Base-by-base conservation (phyloP, 306 rosid genomes). In the Cotoneaster glaucophyllus region DNA sequence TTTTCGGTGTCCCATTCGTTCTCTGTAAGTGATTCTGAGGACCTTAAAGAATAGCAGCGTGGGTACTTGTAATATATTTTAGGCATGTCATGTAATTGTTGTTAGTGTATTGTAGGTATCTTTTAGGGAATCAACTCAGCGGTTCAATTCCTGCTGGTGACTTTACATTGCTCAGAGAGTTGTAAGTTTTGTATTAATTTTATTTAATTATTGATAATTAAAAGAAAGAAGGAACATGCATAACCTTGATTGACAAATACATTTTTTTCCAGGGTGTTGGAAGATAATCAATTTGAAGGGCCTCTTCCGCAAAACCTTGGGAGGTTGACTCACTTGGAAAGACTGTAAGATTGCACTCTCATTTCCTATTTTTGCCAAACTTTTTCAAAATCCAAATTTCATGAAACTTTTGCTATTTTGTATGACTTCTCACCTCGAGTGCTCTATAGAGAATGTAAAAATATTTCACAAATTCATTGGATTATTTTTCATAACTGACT, bases 61-160 rank as follows among this genome's bases (percentile, higher is more conserved):
- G 24, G 61, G 66, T 59, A 3, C 50, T 59, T 67, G 21, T 76
- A 29, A 21, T 25, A 82, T 43, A 29, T 41, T 52, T 29, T 11
- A 48, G 37, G 78, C n/a, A 37, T 56, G 70, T 57, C 58, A 17
- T 34, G n/a, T 26, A 63, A 78, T 10, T 43, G 48, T 56, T 71
- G 11, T 32, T 76, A 48, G n/a, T 67, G 32, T 83, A 57, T 61
- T 76, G 82, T 72, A 93, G 97, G 74, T 87, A 88, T 37, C 82
- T 91, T 83, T 34, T 76, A 37, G 98, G 93, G 68, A 93, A 93
- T 79, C 85, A 78, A 14, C 65, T 91, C 6, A 71, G 84, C 54
- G 98, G 96, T 67, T 31, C 79, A 24, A 88, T 93, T 86, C 96
- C 98, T 0, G 5, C 88, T 50, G 93, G 92, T 28, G 74, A 86